phyloP scores from a whole-genome alignment of 2,329 filamentous ascomycete genomes.

The Fusarium sp. region DNA sequence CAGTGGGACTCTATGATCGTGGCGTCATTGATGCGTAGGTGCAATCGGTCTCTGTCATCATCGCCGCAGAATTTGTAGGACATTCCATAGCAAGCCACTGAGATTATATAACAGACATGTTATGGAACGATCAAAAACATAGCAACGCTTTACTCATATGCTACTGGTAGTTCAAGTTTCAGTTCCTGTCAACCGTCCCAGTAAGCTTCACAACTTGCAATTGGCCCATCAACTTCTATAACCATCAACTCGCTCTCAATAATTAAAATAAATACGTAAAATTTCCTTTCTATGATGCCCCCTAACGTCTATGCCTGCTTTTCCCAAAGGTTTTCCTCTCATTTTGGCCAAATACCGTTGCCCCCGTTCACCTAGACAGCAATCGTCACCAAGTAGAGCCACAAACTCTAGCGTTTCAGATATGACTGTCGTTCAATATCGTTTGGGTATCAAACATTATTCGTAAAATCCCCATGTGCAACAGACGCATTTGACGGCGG shows the following conservation, averaged over 20 bases:
- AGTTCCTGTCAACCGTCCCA: no score
- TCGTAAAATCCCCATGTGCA: slow-evolving; percentile 45
- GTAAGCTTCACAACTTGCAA: background rate
- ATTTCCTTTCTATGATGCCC: slow-evolving; percentile 41
- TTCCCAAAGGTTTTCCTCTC: slow-evolving; percentile 22
- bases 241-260: slow-evolving; percentile 11
- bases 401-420: slow-evolving; percentile 12
- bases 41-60: slow-evolving; percentile 36
- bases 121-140: no score
- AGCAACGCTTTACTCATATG: no score
- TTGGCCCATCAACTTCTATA: background rate
- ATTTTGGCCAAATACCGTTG: background rate
- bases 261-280: slow-evolving; percentile 42
- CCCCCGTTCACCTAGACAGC: slow-evolving; percentile 1
- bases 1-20: slow-evolving; percentile 29
- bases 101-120: background rate
- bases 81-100: background rate
- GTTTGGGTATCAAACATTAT: slow-evolving; percentile 47
- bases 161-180: no score
- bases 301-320: slow-evolving; percentile 40
- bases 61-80: slow-evolving; percentile 3
- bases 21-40: slow-evolving; percentile 48
- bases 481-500: slow-evolving; percentile 33
- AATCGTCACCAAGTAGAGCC: slow-evolving; percentile 7
- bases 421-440: slow-evolving; percentile 28